Evolutionary conservation across 2,329 filamentous ascomycete genomes (phyloP).

Genomic region (Talaromyces islandicus): DNA sequence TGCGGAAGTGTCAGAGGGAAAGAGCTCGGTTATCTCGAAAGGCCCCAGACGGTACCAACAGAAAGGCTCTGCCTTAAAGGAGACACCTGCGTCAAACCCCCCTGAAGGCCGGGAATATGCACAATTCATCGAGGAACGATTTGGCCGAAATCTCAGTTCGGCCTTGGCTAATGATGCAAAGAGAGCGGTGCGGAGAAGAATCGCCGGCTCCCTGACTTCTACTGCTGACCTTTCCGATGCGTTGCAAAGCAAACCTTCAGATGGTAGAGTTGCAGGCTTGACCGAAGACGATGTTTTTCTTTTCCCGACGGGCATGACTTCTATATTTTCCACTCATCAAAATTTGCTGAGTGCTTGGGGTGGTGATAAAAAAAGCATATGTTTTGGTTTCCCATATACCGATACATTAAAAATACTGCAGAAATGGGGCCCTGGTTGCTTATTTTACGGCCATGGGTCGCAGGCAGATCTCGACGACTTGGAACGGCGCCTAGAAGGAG

Average conservation of each 20-base stretch:
- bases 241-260: slow-evolving; percentile 36
- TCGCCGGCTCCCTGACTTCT: slow-evolving; percentile 75
- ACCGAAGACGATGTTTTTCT: slow-evolving; percentile 84
- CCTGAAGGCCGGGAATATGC: slow-evolving; percentile 59
- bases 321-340: slow-evolving; percentile 84
- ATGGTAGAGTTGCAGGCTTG: slow-evolving; percentile 48
- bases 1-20: slow-evolving; percentile 20
- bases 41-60: slow-evolving; percentile 78
- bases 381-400: slow-evolving; percentile 95
- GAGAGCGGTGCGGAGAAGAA: slow-evolving; percentile 76
- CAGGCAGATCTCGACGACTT: slow-evolving; percentile 76
- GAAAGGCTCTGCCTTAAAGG: slow-evolving; percentile 45
- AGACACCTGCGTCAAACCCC: slow-evolving; percentile 24
- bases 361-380: slow-evolving; percentile 64
- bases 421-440: slow-evolving; percentile 85
- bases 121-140: slow-evolving; percentile 86
- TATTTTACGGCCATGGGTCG: slow-evolving; percentile 81
- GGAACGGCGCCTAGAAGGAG: slow-evolving; percentile 61
- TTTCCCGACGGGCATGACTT: slow-evolving; percentile 86
- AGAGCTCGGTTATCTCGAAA: slow-evolving; percentile 45
- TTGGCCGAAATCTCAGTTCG: slow-evolving; percentile 81
- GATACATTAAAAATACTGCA: slow-evolving; percentile 92
- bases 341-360: slow-evolving; percentile 61
- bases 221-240: slow-evolving; percentile 62
- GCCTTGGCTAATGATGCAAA: slow-evolving; percentile 76